A percentile compares a stretch with the other conserved stretches of the same genome.
These are phyloP conservation scores for Pestalotiopsis fici DNA, from an alignment of 2,329 filamentous ascomycete genomes.

Conservation along the genomic window DNA sequence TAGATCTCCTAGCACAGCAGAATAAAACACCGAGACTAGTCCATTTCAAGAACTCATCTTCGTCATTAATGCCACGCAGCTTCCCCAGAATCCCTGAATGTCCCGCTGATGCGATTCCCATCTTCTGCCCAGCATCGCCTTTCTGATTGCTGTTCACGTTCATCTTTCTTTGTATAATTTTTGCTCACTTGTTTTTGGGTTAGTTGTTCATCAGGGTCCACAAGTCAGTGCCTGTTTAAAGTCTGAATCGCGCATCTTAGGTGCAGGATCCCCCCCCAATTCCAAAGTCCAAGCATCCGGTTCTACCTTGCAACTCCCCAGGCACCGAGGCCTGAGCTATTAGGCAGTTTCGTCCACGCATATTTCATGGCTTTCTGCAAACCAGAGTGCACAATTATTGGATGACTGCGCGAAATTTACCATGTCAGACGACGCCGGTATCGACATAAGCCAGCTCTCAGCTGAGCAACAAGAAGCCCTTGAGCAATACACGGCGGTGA, in stretches of 20 bases:
- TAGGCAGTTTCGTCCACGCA: not conserved
- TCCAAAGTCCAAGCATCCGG: not conserved
- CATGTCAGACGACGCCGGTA: constrained; percentile 45
- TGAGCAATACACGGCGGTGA: constrained; percentile 86
- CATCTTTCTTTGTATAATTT: not conserved
- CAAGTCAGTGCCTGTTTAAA: not conserved
- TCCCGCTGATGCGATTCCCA: not conserved
- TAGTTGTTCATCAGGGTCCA: too few species aligned
- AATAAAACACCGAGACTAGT: not conserved
- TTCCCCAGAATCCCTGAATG: not conserved
- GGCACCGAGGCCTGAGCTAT: not conserved
- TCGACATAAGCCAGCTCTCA: constrained; percentile 71
- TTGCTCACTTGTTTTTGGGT: too few species aligned
- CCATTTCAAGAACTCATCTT: not conserved
- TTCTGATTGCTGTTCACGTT: not conserved
- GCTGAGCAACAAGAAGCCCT: constrained; percentile 79
- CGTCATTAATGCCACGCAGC: constrained; percentile 10
- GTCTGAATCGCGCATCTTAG: not conserved
- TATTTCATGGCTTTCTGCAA: not conserved
- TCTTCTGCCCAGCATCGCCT: not conserved
- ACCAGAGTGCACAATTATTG: not conserved
- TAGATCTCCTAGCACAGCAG: not conserved
- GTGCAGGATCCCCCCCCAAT: too few species aligned
- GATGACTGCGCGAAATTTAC: constrained; percentile 11
- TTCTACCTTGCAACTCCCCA: not conserved